Evolutionary conservation across 139 green algal genomes (phyloP).

Genomic region (Picochlorum sp.): DNA sequence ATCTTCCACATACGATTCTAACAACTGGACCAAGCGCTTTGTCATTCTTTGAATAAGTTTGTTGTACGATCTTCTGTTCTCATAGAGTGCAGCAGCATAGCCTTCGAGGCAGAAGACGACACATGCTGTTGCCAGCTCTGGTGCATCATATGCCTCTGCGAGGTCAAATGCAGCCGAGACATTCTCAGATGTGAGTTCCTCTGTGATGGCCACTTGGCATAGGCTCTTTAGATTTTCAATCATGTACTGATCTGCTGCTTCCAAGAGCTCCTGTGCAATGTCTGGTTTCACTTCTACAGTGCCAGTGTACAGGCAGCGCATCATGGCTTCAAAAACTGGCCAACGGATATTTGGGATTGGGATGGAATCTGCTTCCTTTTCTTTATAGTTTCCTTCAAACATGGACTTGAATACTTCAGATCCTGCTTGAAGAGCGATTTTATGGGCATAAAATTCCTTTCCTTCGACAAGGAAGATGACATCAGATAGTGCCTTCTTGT

Average conservation of each 20-base stretch:
- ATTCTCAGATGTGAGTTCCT: slow-evolving; percentile 66
- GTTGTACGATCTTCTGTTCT: background rate
- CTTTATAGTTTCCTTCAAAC: slow-evolving; percentile 84
- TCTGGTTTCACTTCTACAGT: slow-evolving; percentile 50
- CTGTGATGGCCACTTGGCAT: slow-evolving; percentile 77
- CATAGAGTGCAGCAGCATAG: background rate
- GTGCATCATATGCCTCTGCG: slow-evolving; percentile 73
- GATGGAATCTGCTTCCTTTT: slow-evolving; percentile 72
- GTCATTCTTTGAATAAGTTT: background rate
- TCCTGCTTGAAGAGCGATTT: slow-evolving; percentile 80
- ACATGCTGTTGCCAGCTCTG: slow-evolving; percentile 67
- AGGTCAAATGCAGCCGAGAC: slow-evolving; percentile 68
- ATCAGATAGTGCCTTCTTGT: slow-evolving; percentile 80
- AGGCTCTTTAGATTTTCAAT: slow-evolving; percentile 88
- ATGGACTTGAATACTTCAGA: slow-evolving; percentile 89
- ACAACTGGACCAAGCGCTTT: background rate
- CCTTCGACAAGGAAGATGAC: slow-evolving; percentile 92
- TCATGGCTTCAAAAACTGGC: slow-evolving; percentile 81
- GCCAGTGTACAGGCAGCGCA: slow-evolving; percentile 88
- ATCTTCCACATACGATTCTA: background rate
- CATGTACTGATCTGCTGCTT: slow-evolving; percentile 90
- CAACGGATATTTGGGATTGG: slow-evolving; percentile 91
- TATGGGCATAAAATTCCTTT: slow-evolving; percentile 78
- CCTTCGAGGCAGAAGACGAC: slow-evolving; percentile 82
- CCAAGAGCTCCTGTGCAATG: slow-evolving; percentile 60